Conservation (phyloP, 2,329 filamentous ascomycete species). For the Monosporascus sp. region DNA sequence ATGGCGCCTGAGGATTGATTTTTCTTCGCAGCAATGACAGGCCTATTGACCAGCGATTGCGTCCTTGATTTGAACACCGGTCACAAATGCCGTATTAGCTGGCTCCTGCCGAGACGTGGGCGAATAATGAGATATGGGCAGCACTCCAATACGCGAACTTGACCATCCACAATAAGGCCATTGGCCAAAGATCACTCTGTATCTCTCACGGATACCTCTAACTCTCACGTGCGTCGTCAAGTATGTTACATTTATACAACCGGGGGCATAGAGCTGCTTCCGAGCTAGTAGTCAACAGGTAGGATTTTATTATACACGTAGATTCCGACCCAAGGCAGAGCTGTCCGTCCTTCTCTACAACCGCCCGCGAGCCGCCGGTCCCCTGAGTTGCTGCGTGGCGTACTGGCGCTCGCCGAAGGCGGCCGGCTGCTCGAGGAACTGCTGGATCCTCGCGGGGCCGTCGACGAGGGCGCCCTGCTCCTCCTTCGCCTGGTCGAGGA, state of each 20-base stretch:
- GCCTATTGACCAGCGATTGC: too few species aligned
- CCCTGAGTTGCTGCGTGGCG: not conserved
- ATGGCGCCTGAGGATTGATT: too few species aligned
- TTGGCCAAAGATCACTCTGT: too few species aligned
- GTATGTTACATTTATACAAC: conserved; percentile 12
- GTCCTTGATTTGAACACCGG: too few species aligned
- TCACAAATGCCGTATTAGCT: too few species aligned
- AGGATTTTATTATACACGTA: conserved; percentile 6
- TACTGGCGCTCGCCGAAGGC: not conserved
- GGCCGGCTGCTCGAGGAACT: conserved; percentile 22
- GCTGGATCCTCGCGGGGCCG: conserved; percentile 45
- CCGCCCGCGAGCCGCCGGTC: not conserved
- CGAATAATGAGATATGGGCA: too few species aligned
- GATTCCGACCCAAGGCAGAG: not conserved
- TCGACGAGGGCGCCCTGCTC: conserved; percentile 54
- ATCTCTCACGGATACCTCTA: not conserved
- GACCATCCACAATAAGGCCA: too few species aligned
- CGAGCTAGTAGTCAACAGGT: not conserved
- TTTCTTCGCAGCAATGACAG: too few species aligned
- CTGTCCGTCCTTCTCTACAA: not conserved
- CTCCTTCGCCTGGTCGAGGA: conserved; percentile 50
- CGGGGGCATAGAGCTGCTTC: conserved; percentile 1
- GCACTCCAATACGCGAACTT: too few species aligned
- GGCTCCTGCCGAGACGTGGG: too few species aligned
- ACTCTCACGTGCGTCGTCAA: not conserved